Evolutionary conservation across 352 stramenopile species (phyloP), one percentile per base, ranked within the genome.

Genomic region (Aphanomyces stellatus): DNA sequence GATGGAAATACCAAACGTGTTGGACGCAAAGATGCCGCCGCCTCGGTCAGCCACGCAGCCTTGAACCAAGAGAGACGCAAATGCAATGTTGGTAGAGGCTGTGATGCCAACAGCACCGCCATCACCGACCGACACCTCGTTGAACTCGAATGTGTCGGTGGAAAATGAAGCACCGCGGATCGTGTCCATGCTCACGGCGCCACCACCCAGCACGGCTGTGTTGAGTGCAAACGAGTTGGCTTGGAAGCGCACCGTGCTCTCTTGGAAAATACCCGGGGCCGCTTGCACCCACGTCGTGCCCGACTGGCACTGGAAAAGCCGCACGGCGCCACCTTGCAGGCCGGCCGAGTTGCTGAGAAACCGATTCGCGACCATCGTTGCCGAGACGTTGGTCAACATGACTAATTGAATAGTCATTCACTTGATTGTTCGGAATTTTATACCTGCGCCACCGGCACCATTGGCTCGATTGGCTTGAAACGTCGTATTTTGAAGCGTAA

Each of bases 371-470:
- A 51, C 42, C 8, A 51, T 25, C 49, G 49, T 13, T 24, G 30
- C 49, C 7, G 22, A 17, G 49, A 57, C 49, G 19, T 57, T 43
- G 37, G 10, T 56, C 24, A 56, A 56, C 28, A n/a, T 34, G 19
- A 56, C 49, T 56, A 56, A 56, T n/a, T 56, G 49, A 56, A n/a
- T 17, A 48, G 17, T 48, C n/a, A 48, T 48, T 17, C 17, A n/a
- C n/a, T 19, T 48, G n/a, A 48, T 19, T n/a, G n/a, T 48, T 19
- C 41, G n/a, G n/a, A 48, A 48, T 48, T 48, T 17, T 24, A 35
- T 56, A 56, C 49, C 49, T 56, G 49, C 49, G 8, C 49, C 49
- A 56, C 49, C 24, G 10, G 49, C 8, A 15, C 8, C n/a, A 56
- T 17, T 17, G 17, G n/a, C 49, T 35, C 10, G 19, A 34, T 56